Conservation (phyloP, 1,284 basidiomycete species). For the Ustilago esculenta region DNA sequence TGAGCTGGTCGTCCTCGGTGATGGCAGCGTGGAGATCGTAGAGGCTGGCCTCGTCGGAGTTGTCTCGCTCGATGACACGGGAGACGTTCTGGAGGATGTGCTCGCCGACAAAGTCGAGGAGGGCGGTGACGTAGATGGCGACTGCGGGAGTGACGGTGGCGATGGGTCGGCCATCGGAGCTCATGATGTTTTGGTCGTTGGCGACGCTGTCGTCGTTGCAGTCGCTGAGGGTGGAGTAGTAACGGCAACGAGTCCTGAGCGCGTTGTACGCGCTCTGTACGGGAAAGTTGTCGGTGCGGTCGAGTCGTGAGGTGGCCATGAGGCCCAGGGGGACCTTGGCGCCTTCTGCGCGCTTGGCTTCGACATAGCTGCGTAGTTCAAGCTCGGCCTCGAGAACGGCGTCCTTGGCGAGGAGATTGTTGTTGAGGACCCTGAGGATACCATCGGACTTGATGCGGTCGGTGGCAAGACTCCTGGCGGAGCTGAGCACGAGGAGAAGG, state of each 20-base stretch:
- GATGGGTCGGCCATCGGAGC: constrained; percentile 58
- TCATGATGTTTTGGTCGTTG: constrained; percentile 62
- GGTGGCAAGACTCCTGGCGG: constrained; percentile 56
- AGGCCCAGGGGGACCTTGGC: constrained; percentile 58
- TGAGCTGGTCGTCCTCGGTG: constrained; percentile 56
- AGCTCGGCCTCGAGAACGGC: constrained; percentile 63
- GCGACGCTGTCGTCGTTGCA: constrained; percentile 45
- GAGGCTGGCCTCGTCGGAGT: constrained; percentile 59
- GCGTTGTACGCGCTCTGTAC: constrained; percentile 57
- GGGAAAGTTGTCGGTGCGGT: constrained; percentile 58
- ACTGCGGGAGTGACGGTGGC: constrained; percentile 62
- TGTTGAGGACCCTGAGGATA: constrained; percentile 54
- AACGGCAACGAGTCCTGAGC: constrained; percentile 53
- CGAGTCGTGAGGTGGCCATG: constrained; percentile 57
- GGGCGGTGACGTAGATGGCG: constrained; percentile 61
- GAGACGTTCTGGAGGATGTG: constrained; percentile 57
- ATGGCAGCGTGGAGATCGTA: constrained; percentile 56
- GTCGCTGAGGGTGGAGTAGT: constrained; percentile 59
- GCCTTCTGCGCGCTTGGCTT: constrained; percentile 59
- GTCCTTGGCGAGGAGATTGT: constrained; percentile 58
- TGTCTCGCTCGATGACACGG: constrained; percentile 61
- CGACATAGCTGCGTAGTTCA: constrained; percentile 56
- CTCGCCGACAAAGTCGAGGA: constrained; percentile 59
- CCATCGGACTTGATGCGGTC: constrained; percentile 63
- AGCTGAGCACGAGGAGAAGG: constrained; percentile 52